phyloP scores from a whole-genome alignment of 202 grass and related monocot species.

The Miscanthus sacchariflorus region DNA sequence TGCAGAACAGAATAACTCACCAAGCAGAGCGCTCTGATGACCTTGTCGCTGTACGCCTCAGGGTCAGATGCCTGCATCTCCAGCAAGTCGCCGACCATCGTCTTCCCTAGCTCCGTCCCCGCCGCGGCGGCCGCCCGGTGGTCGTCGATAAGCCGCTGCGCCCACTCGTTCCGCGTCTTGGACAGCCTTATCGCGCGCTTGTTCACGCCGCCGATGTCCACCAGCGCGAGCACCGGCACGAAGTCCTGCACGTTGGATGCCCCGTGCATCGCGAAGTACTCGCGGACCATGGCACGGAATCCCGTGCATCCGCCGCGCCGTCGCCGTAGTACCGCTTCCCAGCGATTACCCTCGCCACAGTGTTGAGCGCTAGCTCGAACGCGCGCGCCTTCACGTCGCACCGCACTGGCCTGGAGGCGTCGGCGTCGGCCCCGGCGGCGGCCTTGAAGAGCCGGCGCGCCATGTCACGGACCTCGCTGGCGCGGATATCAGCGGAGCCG shows the following conservation, averaged over 20 bases:
- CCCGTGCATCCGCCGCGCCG: constrained; percentile 23
- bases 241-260: constrained; percentile 74
- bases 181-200: constrained; percentile 45
- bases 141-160: constrained; percentile 65
- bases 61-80: constrained; percentile 55
- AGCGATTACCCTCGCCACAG: constrained; percentile 54
- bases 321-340: constrained; percentile 67
- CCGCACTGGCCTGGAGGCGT: not conserved
- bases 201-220: constrained; percentile 59
- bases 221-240: constrained; percentile 54
- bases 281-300: constrained; percentile 59
- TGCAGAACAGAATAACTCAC: constrained; percentile 34
- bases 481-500: constrained; percentile 24
- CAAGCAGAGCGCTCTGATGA: constrained; percentile 64
- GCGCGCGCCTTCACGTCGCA: constrained; percentile 56
- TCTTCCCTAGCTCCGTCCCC: constrained; percentile 24
- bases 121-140: constrained; percentile 15
- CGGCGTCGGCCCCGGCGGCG: not conserved
- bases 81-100: constrained; percentile 62
- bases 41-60: constrained; percentile 61
- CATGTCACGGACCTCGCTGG: constrained; percentile 37
- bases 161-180: constrained; percentile 48
- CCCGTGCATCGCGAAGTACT: constrained; percentile 51
- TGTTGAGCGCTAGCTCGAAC: constrained; percentile 68
- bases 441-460: constrained; percentile 53